phyloP scores from a whole-genome alignment of 495 filamentous ascomycete species.

The Xylaria longipes region DNA sequence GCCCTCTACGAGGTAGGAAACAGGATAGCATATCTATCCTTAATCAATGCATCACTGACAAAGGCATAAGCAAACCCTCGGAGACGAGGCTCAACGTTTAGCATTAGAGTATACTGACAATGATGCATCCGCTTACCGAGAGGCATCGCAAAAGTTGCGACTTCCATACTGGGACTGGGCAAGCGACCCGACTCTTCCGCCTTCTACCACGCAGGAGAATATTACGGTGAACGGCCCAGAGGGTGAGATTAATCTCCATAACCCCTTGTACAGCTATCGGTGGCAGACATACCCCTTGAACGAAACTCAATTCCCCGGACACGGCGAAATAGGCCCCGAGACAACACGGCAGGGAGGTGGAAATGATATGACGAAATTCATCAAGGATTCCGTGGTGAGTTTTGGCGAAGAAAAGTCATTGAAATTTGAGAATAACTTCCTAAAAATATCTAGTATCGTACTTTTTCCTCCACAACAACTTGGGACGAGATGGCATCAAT shows the following conservation, averaged over 20 bases:
- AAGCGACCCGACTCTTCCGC: slow-evolving; percentile 37
- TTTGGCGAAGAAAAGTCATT: not conserved
- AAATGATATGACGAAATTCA: slow-evolving; percentile 20
- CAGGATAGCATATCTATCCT: not conserved
- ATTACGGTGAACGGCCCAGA: slow-evolving; percentile 43
- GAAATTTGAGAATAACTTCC: not conserved
- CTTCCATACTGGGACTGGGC: slow-evolving; percentile 56
- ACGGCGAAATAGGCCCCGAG: slow-evolving; percentile 24
- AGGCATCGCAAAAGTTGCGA: slow-evolving; percentile 44
- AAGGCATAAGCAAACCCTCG: slow-evolving; percentile 45
- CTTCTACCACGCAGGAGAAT: slow-evolving; percentile 33
- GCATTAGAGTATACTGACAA: slow-evolving; percentile 39
- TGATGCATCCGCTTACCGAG: slow-evolving; percentile 37
- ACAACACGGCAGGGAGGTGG: slow-evolving; percentile 40
- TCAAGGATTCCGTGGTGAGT: slow-evolving; percentile 43
- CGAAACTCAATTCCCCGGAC: slow-evolving; percentile 35
- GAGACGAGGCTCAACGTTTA: slow-evolving; percentile 42
- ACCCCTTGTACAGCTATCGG: slow-evolving; percentile 47
- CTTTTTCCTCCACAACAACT: slow-evolving; percentile 38
- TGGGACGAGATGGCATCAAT: slow-evolving; percentile 46
- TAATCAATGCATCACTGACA: slow-evolving; percentile 20
- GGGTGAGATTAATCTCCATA: slow-evolving; percentile 37
- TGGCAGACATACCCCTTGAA: slow-evolving; percentile 41
- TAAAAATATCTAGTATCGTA: slow-evolving; percentile 42
- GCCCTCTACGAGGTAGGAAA: slow-evolving; percentile 47